Evolutionary conservation across 306 rosid species (phyloP), one percentile per base, ranked within the genome.

Genomic region (Trifolium fragiferum): DNA sequence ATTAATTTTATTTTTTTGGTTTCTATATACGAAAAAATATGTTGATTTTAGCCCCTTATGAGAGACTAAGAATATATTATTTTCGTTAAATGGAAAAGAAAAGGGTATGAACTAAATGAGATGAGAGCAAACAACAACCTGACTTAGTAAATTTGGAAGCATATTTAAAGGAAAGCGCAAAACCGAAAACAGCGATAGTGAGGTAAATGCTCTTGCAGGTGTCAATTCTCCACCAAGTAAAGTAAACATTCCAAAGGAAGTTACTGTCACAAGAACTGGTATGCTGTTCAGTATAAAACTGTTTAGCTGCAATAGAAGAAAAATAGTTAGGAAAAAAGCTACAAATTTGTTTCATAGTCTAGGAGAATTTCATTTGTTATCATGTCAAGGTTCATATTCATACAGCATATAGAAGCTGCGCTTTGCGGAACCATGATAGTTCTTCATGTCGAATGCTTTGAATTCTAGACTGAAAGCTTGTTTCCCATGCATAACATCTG

Each of bases 401-500:
- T 90, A 93, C 98, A 76, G 95, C 89, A 74, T 87, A 84, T 66
- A 93, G 79, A 33, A 93, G 71, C 60, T 87, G 93, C 9, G 90
- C 96, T 86, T 81, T 86, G 35, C 90, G 87, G 65, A 93, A 81
- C 86, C 91, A 89, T 10, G 88, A 76, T 12, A 93, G 83, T 78
- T 91, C 97, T 4, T 89, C 81, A 60, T 85, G 57, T 46, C 97
- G 78, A 76, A 89, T 83, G 77, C 80, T 80, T 84, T 85, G 96
- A 73, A 89, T 84, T 83, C 86, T 88, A 60, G 87, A 76, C 21
- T 86, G 87, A 74, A 93, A 91, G 85, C 98, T 93, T 73, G 86
- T 81, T 79, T 91, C 96, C 98, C 97, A 93, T 53, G 98, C 92
- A 80, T 89, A 93, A 81, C 96, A 89, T 86, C 98, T 91, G 89